phyloP scores from a whole-genome alignment of 495 filamentous ascomycete genomes.

The Penicillium silybi region DNA sequence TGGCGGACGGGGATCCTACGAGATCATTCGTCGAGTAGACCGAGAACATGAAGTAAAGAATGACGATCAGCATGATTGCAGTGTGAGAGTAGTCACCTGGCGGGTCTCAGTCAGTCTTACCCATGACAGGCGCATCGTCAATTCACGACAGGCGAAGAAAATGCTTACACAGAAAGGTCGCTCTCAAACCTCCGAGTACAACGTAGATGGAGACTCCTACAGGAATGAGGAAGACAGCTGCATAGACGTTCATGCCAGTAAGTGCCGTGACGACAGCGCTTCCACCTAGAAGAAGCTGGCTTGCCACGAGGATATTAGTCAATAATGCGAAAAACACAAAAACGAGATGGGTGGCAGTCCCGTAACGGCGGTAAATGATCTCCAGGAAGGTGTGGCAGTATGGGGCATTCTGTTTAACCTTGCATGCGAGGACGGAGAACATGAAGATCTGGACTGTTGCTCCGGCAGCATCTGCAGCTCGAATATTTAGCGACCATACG shows the following conservation, averaged over 20 bases:
- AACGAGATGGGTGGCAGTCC: slow-evolving; percentile 45
- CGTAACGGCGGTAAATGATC: slow-evolving; percentile 52
- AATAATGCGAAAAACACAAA: slow-evolving; percentile 49
- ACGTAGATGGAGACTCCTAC: slow-evolving; percentile 43
- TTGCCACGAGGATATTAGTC: slow-evolving; percentile 48
- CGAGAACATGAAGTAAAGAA: slow-evolving; percentile 36
- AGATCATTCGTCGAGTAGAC: slow-evolving; percentile 30
- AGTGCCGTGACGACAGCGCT: slow-evolving; percentile 31
- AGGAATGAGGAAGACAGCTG: slow-evolving; percentile 44
- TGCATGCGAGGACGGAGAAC: slow-evolving; percentile 37
- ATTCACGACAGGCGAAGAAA: too few relatives aligned
- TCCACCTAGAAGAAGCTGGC: slow-evolving; percentile 40
- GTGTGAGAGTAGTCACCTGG: slow-evolving; percentile 42
- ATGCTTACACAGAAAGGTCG: slow-evolving; percentile 39
- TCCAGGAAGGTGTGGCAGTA: slow-evolving; percentile 56
- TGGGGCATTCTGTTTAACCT: slow-evolving; percentile 46
- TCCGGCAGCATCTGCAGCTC: too few relatives aligned
- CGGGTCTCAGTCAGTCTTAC: too few relatives aligned
- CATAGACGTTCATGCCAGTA: slow-evolving; percentile 39
- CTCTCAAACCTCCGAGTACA: slow-evolving; percentile 38
- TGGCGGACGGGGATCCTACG: slow-evolving; percentile 30
- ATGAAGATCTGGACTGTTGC: slow-evolving; percentile 40
- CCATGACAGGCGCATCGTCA: too few relatives aligned
- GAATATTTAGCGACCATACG: too few relatives aligned
- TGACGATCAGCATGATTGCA: slow-evolving; percentile 34